A percentile compares a stretch with the other conserved stretches of the same genome.
Conservation (phyloP, 208 protist species). For the Leishmania braziliensis region DNA sequence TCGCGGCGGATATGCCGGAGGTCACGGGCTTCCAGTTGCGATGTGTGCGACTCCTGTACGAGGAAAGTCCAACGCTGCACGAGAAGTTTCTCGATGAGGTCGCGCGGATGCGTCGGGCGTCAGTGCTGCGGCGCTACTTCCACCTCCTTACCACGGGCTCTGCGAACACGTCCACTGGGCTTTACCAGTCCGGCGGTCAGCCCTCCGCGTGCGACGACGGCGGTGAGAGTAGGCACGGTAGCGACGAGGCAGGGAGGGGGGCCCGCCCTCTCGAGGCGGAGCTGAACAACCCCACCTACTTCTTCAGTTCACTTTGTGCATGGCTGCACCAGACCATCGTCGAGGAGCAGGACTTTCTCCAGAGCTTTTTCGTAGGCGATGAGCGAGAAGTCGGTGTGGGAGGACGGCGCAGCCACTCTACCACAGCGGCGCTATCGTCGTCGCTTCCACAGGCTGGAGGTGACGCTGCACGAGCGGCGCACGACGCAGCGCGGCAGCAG, state of each 20-base stretch:
- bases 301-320: slow-evolving; percentile 84
- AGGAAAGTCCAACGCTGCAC: slow-evolving; percentile 67
- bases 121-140: slow-evolving; percentile 83
- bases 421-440: not conserved
- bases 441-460: not conserved
- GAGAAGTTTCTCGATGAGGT: slow-evolving; percentile 73
- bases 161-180: slow-evolving; percentile 49
- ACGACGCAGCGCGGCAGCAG: slow-evolving; percentile 21
- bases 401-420: not conserved
- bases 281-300: slow-evolving; percentile 77
- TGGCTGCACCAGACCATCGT: slow-evolving; percentile 87
- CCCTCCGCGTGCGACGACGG: slow-evolving; percentile 8
- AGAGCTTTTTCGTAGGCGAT: slow-evolving; percentile 43
- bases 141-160: slow-evolving; percentile 85
- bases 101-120: slow-evolving; percentile 60
- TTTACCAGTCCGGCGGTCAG: slow-evolving; percentile 38
- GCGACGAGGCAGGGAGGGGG: slow-evolving; percentile 25
- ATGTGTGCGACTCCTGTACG: slow-evolving; percentile 59
- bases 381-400: not conserved
- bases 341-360: slow-evolving; percentile 79
- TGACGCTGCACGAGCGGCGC: slow-evolving; percentile 8
- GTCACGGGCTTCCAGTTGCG: slow-evolving; percentile 70
- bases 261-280: slow-evolving; percentile 78
- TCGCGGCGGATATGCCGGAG: slow-evolving; percentile 68
- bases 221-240: not conserved